These are phyloP conservation scores for Straminergon stramineum DNA, from an alignment of 225 moss, liverwort and hornwort species.

Conservation along the genomic window DNA sequence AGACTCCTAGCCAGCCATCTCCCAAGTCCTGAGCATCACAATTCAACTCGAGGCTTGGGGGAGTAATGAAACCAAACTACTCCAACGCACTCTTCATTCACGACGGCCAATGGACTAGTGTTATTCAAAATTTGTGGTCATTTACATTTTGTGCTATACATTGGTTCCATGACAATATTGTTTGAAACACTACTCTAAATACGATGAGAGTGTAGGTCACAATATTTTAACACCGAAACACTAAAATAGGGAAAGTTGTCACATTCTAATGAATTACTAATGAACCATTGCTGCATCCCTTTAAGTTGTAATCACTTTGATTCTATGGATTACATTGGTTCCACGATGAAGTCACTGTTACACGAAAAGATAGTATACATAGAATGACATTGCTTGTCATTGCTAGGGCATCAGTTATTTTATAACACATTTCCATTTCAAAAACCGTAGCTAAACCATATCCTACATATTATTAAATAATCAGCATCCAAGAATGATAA, in stretches of 20 bases:
- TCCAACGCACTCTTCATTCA: background rate
- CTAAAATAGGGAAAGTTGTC: background rate
- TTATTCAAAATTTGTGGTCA: background rate
- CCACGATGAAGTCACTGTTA: background rate
- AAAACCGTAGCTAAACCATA: fast-evolving
- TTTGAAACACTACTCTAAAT: too few species aligned
- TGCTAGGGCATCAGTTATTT: background rate
- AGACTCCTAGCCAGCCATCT: background rate
- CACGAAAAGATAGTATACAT: background rate
- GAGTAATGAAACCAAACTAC: background rate
- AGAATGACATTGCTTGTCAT: background rate
- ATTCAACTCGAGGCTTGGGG: background rate
- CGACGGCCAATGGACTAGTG: background rate
- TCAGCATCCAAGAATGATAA: fast-evolving
- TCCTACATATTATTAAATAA: fast-evolving
- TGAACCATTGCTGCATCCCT: background rate
- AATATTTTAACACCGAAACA: background rate
- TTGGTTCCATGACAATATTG: background rate
- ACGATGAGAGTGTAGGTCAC: too few species aligned
- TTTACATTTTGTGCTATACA: background rate
- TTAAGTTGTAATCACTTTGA: background rate
- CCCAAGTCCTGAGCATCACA: background rate
- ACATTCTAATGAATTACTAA: too few species aligned
- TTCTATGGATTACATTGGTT: background rate
- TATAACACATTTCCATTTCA: too few species aligned